Evolutionary conservation across 768 basidiomycete species (phyloP), one percentile per base, ranked within the genome.

Genomic region (Strobilomyces dryophilus): DNA sequence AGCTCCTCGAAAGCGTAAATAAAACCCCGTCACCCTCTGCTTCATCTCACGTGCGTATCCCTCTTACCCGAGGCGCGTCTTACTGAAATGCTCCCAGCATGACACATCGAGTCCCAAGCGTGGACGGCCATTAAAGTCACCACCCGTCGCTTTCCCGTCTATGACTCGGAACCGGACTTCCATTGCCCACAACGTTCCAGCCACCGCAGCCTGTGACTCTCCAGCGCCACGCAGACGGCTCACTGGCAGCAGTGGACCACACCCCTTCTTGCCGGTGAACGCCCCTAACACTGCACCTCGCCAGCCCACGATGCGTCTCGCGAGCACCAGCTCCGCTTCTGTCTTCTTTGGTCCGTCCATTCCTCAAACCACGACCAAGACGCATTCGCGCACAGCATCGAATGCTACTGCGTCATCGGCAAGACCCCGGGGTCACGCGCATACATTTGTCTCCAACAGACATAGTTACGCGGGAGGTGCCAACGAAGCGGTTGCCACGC

Each of bases 391-490:
- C 17, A 71, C 66, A 34, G 26, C 55, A 6, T 65, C 67, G 1
- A 67, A 59, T 34, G 51, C 53, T 17, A 12, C 58, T 17, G 47
- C 49, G 0, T 41, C 58, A 8, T 36, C 49, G 0, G 53, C 50
- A 2, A 59, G 56, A 39, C 49, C 47, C 8, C 56, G 52, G 2
- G 7, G 42, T 8, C 52, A 34, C 15, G 36, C 53, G 46, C 65
- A 73, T 54, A 66, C 74, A 4, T 70, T 69, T 49, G 50, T 67
- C 21, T 54, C 66, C 32, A 81, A 79, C 59, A 77, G 86, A 52
- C 86, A 88, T 57, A 87, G 84, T 56, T 87, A 86, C 66, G 79
- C 81, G 15, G 84, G 84, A 6, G 67, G 76, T 14, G 73, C 70
- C 11, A 68, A 63, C 54, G 68, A 72, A 59, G 66, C 51, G 49